These are phyloP conservation scores for Gracilariopsis chorda DNA, from an alignment of 23 red algal species.

Conservation along the genomic window DNA sequence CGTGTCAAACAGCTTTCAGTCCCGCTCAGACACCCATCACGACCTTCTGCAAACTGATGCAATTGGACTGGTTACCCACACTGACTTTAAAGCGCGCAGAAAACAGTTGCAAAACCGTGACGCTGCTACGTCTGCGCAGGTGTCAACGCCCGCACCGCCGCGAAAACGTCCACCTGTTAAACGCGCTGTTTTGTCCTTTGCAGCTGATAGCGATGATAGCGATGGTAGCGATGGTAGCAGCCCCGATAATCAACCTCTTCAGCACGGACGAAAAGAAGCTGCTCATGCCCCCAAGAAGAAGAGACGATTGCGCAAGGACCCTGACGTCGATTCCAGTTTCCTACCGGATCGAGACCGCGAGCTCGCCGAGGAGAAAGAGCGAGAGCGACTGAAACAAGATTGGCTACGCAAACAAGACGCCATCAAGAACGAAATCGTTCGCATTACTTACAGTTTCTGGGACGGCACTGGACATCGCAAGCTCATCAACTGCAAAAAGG, in stretches of 20 bases:
- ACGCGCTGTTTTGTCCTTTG: slow-evolving; percentile 12
- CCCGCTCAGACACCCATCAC: slow-evolving; percentile 56
- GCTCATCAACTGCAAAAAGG: slow-evolving; percentile 67
- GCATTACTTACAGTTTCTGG: slow-evolving; percentile 89
- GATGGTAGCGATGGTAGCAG: neutral
- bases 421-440: slow-evolving; percentile 69
- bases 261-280: neutral
- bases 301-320: slow-evolving; percentile 74
- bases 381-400: slow-evolving; percentile 76
- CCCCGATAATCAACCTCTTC: neutral
- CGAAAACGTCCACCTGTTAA: slow-evolving; percentile 8
- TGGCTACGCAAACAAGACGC: slow-evolving; percentile 80
- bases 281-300: neutral
- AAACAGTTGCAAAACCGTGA: slow-evolving; percentile 45
- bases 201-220: neutral
- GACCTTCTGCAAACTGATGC: slow-evolving; percentile 79
- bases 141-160: neutral
- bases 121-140: neutral
- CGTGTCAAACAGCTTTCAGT: slow-evolving; percentile 49
- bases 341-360: slow-evolving; percentile 79
- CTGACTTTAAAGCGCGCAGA: slow-evolving; percentile 70
- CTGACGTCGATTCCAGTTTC: slow-evolving; percentile 69
- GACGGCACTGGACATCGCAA: slow-evolving; percentile 84
- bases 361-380: slow-evolving; percentile 52
- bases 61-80: slow-evolving; percentile 76